Evolutionary conservation across 331 rosid species (phyloP).

Genomic region (Rosa hybrid): DNA sequence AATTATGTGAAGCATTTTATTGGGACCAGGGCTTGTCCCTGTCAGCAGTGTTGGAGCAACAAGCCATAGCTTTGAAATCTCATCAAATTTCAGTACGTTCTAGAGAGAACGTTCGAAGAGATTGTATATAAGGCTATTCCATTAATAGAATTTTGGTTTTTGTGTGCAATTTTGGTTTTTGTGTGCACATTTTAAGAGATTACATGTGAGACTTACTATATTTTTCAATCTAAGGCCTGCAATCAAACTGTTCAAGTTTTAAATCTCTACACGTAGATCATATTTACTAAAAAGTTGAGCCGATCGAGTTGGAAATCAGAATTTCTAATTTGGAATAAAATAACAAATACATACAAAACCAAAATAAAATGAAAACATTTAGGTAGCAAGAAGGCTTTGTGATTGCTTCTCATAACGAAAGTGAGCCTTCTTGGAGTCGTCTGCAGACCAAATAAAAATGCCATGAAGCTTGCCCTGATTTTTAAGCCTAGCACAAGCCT

Average conservation of each 20-base stretch:
- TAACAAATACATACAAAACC: background rate
- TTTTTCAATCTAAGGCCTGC: too few species aligned
- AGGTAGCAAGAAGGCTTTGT: conserved; percentile 21
- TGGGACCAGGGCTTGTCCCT: background rate
- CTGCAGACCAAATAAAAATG: conserved; percentile 31
- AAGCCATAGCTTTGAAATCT: background rate
- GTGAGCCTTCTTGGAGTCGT: conserved; percentile 17
- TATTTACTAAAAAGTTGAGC: too few species aligned
- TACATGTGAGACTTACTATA: too few species aligned
- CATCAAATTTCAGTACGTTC: background rate
- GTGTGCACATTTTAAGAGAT: too few species aligned
- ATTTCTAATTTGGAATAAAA: background rate
- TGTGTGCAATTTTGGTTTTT: too few species aligned
- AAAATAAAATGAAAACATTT: background rate
- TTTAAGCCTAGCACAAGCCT: conserved; percentile 25
- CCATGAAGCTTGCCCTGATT: conserved; percentile 20
- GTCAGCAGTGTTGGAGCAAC: background rate
- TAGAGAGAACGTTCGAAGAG: background rate
- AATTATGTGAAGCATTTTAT: background rate
- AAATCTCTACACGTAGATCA: too few species aligned
- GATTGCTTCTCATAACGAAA: conserved; percentile 32
- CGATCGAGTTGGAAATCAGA: too few species aligned
- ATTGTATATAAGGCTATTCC: background rate
- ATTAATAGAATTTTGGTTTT: too few species aligned
- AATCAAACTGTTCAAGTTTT: too few species aligned